phyloP scores from a whole-genome alignment of 2,329 filamentous ascomycete genomes.

The Gremmenia infestans region DNA sequence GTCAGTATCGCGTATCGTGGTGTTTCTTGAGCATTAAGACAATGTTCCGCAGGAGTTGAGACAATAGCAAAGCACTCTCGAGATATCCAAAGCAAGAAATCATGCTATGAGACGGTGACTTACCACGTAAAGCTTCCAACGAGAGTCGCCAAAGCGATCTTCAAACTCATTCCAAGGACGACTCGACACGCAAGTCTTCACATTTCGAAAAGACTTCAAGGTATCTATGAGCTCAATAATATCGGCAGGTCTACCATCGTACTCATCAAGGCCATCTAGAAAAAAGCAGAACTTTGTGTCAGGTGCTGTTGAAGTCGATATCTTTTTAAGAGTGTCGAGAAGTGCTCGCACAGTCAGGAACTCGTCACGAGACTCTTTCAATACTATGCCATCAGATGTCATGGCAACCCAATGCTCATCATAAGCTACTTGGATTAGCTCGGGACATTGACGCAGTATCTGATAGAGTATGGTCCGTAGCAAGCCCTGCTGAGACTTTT shows the following conservation, averaged over 20 bases:
- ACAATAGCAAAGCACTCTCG: too few species aligned
- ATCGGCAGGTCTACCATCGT: constrained; percentile 6
- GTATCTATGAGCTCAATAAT: not conserved
- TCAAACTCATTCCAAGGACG: constrained; percentile 12
- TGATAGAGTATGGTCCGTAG: not conserved
- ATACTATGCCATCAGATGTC: not conserved
- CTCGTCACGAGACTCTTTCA: not conserved
- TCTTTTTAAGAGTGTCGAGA: not conserved
- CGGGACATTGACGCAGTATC: not conserved
- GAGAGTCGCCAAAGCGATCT: constrained; percentile 5
- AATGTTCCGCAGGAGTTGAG: too few species aligned
- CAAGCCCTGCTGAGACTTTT: constrained; percentile 7
- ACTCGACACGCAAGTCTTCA: constrained; percentile 17
- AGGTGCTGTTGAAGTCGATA: not conserved
- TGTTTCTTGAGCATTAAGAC: too few species aligned
- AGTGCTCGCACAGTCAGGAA: not conserved
- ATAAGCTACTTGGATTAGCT: not conserved
- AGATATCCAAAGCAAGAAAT: too few species aligned
- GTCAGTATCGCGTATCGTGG: too few species aligned
- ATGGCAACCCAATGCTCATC: not conserved
- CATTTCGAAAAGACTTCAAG: not conserved
- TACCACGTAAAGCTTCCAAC: too few species aligned
- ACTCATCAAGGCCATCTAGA: constrained; percentile 6
- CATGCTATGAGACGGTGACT: too few species aligned
- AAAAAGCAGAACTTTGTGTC: not conserved